A percentile compares a stretch with the other conserved stretches of the same genome.
phyloP scores from a whole-genome alignment of 2,329 filamentous ascomycete species.

The Teratosphaeria epicoccoides region DNA sequence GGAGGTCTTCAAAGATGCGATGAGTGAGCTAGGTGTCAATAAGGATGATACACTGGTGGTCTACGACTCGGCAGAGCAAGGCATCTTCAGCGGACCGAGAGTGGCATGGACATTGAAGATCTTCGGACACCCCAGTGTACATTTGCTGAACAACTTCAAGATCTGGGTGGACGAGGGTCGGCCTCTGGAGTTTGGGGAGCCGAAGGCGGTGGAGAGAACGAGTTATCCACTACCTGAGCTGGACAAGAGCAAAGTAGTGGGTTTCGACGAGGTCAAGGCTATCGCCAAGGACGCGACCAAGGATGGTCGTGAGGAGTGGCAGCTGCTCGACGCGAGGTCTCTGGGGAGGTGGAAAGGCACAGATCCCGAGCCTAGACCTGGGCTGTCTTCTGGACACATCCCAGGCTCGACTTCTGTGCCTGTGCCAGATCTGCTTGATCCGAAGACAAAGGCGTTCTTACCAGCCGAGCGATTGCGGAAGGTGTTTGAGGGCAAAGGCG shows the following conservation, averaged over 20 bases:
- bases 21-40: slow-evolving; percentile 79
- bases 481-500: slow-evolving; percentile 67
- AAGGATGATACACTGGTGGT: slow-evolving; percentile 85
- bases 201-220: slow-evolving; percentile 37
- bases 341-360: slow-evolving; percentile 69
- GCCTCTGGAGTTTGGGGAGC: slow-evolving; percentile 68
- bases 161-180: slow-evolving; percentile 79
- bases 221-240: slow-evolving; percentile 35
- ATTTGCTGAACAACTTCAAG: slow-evolving; percentile 91
- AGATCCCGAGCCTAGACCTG: slow-evolving; percentile 76
- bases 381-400: slow-evolving; percentile 78
- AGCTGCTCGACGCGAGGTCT: slow-evolving; percentile 80
- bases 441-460: slow-evolving; percentile 69
- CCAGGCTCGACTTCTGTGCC: slow-evolving; percentile 78
- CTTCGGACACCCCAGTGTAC: slow-evolving; percentile 81
- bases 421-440: slow-evolving; percentile 68
- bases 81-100: slow-evolving; percentile 86
- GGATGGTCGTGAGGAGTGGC: slow-evolving; percentile 70
- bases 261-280: slow-evolving; percentile 73
- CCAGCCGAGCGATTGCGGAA: slow-evolving; percentile 60
- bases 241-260: slow-evolving; percentile 55
- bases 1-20: slow-evolving; percentile 71
- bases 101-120: slow-evolving; percentile 87
- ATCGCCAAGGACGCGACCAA: slow-evolving; percentile 68
- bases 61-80: slow-evolving; percentile 83